Percentiles rank a stretch among this genome's conserved stretches.
Conservation (phyloP, 495 filamentous ascomycete genomes). For the Hypoxylon perforatum region DNA sequence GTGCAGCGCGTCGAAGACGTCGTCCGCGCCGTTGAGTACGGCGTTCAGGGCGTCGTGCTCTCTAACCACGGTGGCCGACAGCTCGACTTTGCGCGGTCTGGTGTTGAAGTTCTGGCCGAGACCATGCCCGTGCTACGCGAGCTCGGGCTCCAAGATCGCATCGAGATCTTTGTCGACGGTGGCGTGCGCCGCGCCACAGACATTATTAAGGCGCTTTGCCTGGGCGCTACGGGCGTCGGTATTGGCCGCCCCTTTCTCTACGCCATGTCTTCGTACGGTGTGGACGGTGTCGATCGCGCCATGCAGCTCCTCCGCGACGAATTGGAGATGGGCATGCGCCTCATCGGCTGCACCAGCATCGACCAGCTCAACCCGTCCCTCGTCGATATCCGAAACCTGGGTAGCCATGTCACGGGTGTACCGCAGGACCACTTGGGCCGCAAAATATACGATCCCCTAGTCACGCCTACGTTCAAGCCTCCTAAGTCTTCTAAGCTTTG, state of each 20-base stretch:
- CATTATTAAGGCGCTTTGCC: constrained; percentile 94
- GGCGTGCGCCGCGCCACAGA: constrained; percentile 91
- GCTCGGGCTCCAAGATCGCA: constrained; percentile 80
- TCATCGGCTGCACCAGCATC: constrained; percentile 81
- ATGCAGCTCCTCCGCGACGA: constrained; percentile 97
- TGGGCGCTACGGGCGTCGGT: constrained; percentile 92
- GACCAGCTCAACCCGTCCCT: constrained; percentile 81
- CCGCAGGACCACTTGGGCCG: constrained; percentile 73
- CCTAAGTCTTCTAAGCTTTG: constrained; percentile 49
- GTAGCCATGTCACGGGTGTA: constrained; percentile 72
- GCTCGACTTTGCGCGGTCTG: constrained; percentile 90
- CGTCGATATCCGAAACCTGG: constrained; percentile 78
- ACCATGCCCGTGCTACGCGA: constrained; percentile 93
- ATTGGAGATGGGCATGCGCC: constrained; percentile 98
- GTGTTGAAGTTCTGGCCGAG: constrained; percentile 93
- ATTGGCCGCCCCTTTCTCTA: constrained; percentile 96
- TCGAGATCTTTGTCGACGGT: constrained; percentile 93
- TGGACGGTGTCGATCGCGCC: constrained; percentile 86
- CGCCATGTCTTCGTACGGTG: constrained; percentile 94
- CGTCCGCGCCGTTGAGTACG: constrained; percentile 80
- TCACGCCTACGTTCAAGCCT: constrained; percentile 54
- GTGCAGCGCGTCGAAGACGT: constrained; percentile 97
- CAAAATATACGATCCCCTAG: constrained; percentile 57
- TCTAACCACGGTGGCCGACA: constrained; percentile 98
- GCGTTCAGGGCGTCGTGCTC: constrained; percentile 91